A percentile compares a stretch with the other conserved stretches of the same genome.
Conservation (phyloP, 192 early-diverging fungal genomes). For the Backusella westeae region DNA sequence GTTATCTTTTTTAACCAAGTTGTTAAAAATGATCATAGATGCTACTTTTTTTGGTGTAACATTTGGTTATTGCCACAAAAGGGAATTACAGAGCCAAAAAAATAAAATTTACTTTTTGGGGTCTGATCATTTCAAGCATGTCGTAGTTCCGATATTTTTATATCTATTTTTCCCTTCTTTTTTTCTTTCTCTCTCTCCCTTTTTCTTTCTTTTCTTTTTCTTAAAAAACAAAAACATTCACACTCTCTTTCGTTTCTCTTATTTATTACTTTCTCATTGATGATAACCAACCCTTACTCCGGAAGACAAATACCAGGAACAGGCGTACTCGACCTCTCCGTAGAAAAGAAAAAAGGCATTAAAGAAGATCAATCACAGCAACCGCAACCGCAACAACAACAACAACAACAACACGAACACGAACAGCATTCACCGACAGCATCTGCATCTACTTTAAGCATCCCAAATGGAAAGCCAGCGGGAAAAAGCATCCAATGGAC, state of each 20-base stretch:
- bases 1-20: neutral
- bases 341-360: neutral
- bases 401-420: no score
- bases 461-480: neutral
- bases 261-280: neutral
- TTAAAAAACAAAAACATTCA: neutral
- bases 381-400: neutral
- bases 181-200: no score
- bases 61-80: neutral
- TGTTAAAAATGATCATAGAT: neutral
- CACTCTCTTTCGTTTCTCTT: neutral
- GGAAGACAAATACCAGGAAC: conserved; percentile 1
- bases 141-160: neutral
- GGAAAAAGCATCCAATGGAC: conserved; percentile 3
- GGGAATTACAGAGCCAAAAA: neutral
- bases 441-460: neutral
- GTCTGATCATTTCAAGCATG: neutral
- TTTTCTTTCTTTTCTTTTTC: neutral
- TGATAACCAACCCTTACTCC: neutral
- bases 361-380: neutral
- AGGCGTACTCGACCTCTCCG: neutral
- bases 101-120: neutral
- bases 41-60: neutral
- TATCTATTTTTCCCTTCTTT: neutral
- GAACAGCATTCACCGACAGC: neutral